Percentiles rank a stretch among this genome's conserved stretches.
Conservation (phyloP, 2,329 filamentous ascomycete species). For the Pseudopithomyces chartarum region DNA sequence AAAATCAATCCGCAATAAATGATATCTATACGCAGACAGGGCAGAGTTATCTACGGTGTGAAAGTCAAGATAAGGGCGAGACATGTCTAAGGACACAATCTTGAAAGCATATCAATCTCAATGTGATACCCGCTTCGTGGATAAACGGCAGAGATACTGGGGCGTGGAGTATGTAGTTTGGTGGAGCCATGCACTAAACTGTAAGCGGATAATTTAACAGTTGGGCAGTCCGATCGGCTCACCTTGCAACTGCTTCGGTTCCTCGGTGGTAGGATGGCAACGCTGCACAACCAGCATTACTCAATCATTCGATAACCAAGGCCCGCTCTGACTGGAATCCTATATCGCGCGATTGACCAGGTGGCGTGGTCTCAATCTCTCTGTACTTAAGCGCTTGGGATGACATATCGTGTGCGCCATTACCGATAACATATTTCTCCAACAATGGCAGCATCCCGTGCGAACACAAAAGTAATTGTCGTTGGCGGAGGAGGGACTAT, state of each 20-base stretch:
- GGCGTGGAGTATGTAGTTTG: neutral
- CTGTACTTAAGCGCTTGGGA: neutral
- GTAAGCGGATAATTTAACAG: slow-evolving; percentile 4
- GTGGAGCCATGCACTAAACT: neutral
- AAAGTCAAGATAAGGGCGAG: too few relatives aligned
- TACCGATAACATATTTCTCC: neutral
- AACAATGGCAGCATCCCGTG: slow-evolving; percentile 23
- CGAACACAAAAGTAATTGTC: slow-evolving; percentile 41
- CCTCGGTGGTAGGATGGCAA: neutral
- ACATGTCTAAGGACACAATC: too few relatives aligned
- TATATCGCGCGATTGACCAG: neutral
- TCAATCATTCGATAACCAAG: slow-evolving; percentile 2
- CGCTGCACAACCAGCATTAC: neutral
- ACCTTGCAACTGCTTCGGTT: neutral
- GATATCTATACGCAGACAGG: too few relatives aligned
- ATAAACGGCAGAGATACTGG: neutral
- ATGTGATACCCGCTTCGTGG: neutral
- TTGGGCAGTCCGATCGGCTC: neutral
- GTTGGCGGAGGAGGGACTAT: slow-evolving; percentile 60
- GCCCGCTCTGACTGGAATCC: neutral
- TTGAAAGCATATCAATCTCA: neutral
- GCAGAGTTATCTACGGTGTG: too few relatives aligned
- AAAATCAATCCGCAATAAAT: neutral
- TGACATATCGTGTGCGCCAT: slow-evolving; percentile 1
- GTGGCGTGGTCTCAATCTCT: neutral